phyloP scores from a whole-genome alignment of 2,329 filamentous ascomycete species.

The Rachicladosporium sp. region DNA sequence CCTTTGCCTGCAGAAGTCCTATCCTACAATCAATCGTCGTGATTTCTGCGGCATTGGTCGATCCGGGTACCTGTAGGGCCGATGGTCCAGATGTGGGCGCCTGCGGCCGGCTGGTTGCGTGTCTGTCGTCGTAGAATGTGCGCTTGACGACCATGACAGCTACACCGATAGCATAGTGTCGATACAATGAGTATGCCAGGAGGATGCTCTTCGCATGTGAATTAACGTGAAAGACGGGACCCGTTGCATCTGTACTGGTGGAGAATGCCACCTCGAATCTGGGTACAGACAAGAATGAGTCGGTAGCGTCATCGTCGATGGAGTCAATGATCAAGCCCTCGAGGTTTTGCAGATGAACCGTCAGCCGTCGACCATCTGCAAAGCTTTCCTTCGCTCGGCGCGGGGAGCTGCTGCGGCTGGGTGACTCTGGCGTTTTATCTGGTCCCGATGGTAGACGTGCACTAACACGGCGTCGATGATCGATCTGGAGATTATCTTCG shows the following conservation, averaged over 20 bases:
- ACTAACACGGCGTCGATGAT: slow-evolving; percentile 54
- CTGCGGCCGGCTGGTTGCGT: slow-evolving; percentile 3
- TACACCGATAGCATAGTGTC: slow-evolving; percentile 80
- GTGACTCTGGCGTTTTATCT: slow-evolving; percentile 20
- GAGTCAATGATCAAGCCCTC: slow-evolving; percentile 88
- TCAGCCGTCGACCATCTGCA: slow-evolving; percentile 70
- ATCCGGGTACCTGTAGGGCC: slow-evolving; percentile 13
- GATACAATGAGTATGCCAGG: slow-evolving; percentile 82
- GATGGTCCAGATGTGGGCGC: slow-evolving; percentile 8
- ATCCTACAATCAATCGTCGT: slow-evolving; percentile 73
- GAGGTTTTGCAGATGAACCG: slow-evolving; percentile 68
- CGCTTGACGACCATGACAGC: slow-evolving; percentile 57
- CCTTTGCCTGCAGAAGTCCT: slow-evolving; percentile 74
- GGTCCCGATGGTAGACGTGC: slow-evolving; percentile 49
- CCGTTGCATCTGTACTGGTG: slow-evolving; percentile 74
- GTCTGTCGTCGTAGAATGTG: slow-evolving; percentile 25
- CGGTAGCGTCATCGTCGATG: slow-evolving; percentile 67
- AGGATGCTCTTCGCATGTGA: slow-evolving; percentile 67
- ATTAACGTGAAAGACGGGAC: slow-evolving; percentile 77
- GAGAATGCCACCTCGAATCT: slow-evolving; percentile 77
- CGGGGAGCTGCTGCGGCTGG: slow-evolving; percentile 25
- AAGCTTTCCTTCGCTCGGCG: slow-evolving; percentile 34
- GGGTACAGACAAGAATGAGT: slow-evolving; percentile 77
- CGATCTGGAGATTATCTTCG: slow-evolving; percentile 38
- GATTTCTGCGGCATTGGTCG: slow-evolving; percentile 29